Conservation (phyloP, 2,329 filamentous ascomycete genomes). For the Dothistroma septosporum region DNA sequence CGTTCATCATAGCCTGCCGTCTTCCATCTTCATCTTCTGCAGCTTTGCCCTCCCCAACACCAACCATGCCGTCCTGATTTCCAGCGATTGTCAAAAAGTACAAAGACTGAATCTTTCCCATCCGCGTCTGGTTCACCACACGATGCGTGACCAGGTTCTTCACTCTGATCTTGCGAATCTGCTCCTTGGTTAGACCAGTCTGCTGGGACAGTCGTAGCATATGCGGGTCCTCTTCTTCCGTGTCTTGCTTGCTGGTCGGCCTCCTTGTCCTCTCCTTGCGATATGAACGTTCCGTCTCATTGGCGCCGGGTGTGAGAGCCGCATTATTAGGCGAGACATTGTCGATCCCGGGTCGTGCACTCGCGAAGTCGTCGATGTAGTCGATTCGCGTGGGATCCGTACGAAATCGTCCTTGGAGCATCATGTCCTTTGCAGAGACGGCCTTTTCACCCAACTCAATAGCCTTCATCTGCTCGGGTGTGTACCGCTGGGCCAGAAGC, state of each 20-base stretch:
- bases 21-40: slow-evolving; percentile 65
- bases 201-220: slow-evolving; percentile 53
- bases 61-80: slow-evolving; percentile 79
- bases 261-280: slow-evolving; percentile 37
- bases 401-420: slow-evolving; percentile 66
- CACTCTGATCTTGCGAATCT: slow-evolving; percentile 53
- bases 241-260: slow-evolving; percentile 24
- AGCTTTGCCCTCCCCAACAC: slow-evolving; percentile 86
- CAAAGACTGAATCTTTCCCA: slow-evolving; percentile 80
- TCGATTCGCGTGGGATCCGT: slow-evolving; percentile 66
- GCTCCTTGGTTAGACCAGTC: slow-evolving; percentile 50
- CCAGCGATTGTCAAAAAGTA: slow-evolving; percentile 80
- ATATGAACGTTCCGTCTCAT: slow-evolving; percentile 23
- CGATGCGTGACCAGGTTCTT: slow-evolving; percentile 70
- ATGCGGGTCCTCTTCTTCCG: slow-evolving; percentile 38
- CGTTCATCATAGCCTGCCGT: slow-evolving; percentile 70
- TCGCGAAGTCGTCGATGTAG: slow-evolving; percentile 80
- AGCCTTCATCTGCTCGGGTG: slow-evolving; percentile 73
- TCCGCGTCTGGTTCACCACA: slow-evolving; percentile 89
- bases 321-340: slow-evolving; percentile 39
- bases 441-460: slow-evolving; percentile 75
- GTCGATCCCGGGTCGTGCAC: slow-evolving; percentile 74
- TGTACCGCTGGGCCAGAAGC: slow-evolving; percentile 64
- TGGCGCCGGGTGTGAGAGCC: slow-evolving; percentile 50
- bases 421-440: slow-evolving; percentile 69